Conservation (phyloP, 2,329 filamentous ascomycete species). For the Colletotrichum theobromicola region DNA sequence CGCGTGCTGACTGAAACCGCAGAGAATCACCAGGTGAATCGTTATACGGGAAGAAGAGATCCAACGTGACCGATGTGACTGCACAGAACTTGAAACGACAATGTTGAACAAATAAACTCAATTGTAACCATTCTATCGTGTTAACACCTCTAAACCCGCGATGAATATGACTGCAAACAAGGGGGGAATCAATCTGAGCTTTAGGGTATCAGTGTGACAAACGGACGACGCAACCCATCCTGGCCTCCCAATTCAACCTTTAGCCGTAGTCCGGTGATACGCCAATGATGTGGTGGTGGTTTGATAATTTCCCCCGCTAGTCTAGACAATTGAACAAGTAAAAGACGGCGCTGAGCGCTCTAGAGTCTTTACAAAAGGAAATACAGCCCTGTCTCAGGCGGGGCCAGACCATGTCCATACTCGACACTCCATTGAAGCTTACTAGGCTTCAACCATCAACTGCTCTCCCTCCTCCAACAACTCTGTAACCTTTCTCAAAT, state of each 20-base stretch:
- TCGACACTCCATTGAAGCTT: background rate
- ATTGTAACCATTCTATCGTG: background rate
- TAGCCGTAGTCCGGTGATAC: background rate
- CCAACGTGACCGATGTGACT: no score
- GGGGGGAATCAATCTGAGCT: background rate
- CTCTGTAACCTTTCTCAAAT: conserved; percentile 83
- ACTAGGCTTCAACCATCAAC: conserved; percentile 71
- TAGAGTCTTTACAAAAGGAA: background rate
- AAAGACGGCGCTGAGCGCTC: background rate
- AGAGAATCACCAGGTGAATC: background rate
- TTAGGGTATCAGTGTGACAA: background rate
- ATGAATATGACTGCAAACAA: background rate
- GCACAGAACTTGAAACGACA: no score
- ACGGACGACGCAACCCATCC: background rate
- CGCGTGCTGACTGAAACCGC: background rate
- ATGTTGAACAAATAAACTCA: background rate
- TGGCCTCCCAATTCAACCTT: background rate
- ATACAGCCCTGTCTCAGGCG: background rate
- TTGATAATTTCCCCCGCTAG: background rate
- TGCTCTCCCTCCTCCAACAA: conserved; percentile 94
- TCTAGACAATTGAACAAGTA: background rate
- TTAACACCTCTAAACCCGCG: background rate
- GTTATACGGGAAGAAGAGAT: no score
- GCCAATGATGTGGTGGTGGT: background rate
- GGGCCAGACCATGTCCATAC: background rate